A percentile compares a stretch with the other conserved stretches of the same genome.
Conservation (phyloP, 1,284 basidiomycete species). For the Hypsizygus ulmarius region DNA sequence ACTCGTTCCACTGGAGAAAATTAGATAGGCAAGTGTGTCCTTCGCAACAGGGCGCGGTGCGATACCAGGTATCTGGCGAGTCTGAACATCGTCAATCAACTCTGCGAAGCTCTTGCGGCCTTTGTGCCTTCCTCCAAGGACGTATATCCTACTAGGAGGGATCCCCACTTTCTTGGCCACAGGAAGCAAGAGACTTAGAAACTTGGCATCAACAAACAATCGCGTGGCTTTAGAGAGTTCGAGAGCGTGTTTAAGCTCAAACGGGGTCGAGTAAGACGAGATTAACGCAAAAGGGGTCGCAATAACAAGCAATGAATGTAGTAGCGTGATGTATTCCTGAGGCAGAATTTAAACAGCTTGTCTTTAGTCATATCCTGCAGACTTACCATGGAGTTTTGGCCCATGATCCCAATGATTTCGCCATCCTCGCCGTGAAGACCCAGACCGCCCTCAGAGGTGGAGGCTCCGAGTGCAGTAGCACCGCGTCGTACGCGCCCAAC, state of each 20-base stretch:
- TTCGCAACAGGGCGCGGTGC: constrained; percentile 45
- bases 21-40: constrained; percentile 65
- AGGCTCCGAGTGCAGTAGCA: constrained; percentile 53
- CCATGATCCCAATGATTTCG: constrained; percentile 66
- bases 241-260: constrained; percentile 61
- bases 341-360: not conserved
- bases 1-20: constrained; percentile 77
- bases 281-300: constrained; percentile 63
- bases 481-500: constrained; percentile 49
- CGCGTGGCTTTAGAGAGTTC: constrained; percentile 52
- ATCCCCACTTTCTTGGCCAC: constrained; percentile 54
- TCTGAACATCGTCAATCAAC: constrained; percentile 41
- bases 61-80: constrained; percentile 38
- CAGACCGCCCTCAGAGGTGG: constrained; percentile 50
- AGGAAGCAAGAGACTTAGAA: constrained; percentile 46
- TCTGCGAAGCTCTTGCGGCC: constrained; percentile 44
- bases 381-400: constrained; percentile 65
- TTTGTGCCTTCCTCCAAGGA: constrained; percentile 44
- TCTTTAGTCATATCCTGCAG: not conserved
- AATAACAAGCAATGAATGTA: constrained; percentile 54
- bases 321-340: constrained; percentile 61
- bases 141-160: constrained; percentile 47
- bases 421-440: constrained; percentile 44
- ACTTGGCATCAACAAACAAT: constrained; percentile 58
- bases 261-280: constrained; percentile 62